phyloP scores from a whole-genome alignment of 768 basidiomycete genomes.

The Lactarius sp. region DNA sequence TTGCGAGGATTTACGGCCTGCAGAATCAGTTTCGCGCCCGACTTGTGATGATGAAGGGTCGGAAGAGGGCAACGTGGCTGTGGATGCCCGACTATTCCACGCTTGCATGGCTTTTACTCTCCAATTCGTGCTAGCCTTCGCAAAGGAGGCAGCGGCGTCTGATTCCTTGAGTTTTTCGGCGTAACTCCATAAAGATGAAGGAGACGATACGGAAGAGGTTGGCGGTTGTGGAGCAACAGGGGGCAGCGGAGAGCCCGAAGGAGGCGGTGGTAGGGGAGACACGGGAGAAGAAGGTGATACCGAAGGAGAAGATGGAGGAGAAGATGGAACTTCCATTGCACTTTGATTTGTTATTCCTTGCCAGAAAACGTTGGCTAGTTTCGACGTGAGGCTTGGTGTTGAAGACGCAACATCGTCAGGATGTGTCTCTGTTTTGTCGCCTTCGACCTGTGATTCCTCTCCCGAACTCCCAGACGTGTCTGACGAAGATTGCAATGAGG shows the following conservation, averaged over 20 bases:
- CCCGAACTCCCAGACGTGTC: slow-evolving; percentile 31
- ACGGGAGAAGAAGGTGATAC: slow-evolving; percentile 32
- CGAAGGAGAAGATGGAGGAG: slow-evolving; percentile 38
- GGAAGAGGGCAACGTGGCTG: slow-evolving; percentile 26
- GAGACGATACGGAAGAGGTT: slow-evolving; percentile 19
- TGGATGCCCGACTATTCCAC: slow-evolving; percentile 25
- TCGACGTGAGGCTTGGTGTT: slow-evolving; percentile 42
- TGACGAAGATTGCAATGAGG: slow-evolving; percentile 37
- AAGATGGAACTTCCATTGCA: slow-evolving; percentile 59
- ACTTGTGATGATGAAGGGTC: slow-evolving; percentile 12
- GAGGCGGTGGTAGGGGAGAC: slow-evolving; percentile 30
- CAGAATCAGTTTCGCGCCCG: slow-evolving; percentile 1
- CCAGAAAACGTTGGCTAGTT: slow-evolving; percentile 64
- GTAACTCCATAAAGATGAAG: slow-evolving; percentile 52
- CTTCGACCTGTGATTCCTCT: slow-evolving; percentile 35
- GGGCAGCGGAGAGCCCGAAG: slow-evolving; percentile 25
- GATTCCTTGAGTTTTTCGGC: slow-evolving; percentile 72
- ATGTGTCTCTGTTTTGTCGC: slow-evolving; percentile 44
- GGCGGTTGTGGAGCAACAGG: slow-evolving; percentile 26
- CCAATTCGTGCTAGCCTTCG: slow-evolving; percentile 76
- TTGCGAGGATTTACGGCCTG: neutral
- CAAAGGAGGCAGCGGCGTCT: slow-evolving; percentile 60
- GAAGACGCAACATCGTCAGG: neutral
- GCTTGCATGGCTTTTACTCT: slow-evolving; percentile 53
- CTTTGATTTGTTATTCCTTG: slow-evolving; percentile 71